phyloP scores from a whole-genome alignment of 2,329 filamentous ascomycete species.

The Gremmenia infestans region DNA sequence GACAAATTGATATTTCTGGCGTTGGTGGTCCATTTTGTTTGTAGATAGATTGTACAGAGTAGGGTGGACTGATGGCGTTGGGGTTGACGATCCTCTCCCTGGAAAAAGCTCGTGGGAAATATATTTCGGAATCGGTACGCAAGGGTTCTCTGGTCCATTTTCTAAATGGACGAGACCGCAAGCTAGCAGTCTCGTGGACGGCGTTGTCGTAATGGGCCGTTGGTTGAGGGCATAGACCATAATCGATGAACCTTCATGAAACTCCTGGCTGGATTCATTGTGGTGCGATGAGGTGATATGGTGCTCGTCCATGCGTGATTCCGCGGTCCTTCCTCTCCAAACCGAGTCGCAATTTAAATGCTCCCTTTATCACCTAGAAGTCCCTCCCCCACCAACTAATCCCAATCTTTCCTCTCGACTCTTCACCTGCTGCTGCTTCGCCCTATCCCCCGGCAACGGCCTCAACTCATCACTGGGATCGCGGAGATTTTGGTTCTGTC shows the following conservation, averaged over 20 bases:
- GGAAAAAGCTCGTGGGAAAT: too few species aligned
- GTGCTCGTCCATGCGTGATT: background rate
- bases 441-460: conserved; percentile 13
- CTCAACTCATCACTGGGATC: conserved; percentile 23
- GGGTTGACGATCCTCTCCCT: too few species aligned
- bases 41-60: background rate
- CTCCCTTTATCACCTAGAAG: conserved; percentile 5
- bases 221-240: too few species aligned
- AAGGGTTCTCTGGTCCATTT: too few species aligned
- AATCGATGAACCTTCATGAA: too few species aligned
- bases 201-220: too few species aligned
- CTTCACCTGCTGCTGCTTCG: conserved; percentile 23
- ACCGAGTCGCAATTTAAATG: background rate
- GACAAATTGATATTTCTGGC: background rate
- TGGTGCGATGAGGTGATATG: background rate
- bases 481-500: conserved; percentile 11
- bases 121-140: too few species aligned
- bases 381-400: conserved; percentile 21
- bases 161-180: too few species aligned
- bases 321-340: background rate
- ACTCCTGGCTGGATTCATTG: background rate
- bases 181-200: too few species aligned
- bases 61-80: too few species aligned
- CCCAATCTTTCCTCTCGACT: conserved; percentile 36
- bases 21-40: background rate